Evolutionary conservation across 2,329 filamentous ascomycete species (phyloP).

Genomic region (Westerdykella ornata): DNA sequence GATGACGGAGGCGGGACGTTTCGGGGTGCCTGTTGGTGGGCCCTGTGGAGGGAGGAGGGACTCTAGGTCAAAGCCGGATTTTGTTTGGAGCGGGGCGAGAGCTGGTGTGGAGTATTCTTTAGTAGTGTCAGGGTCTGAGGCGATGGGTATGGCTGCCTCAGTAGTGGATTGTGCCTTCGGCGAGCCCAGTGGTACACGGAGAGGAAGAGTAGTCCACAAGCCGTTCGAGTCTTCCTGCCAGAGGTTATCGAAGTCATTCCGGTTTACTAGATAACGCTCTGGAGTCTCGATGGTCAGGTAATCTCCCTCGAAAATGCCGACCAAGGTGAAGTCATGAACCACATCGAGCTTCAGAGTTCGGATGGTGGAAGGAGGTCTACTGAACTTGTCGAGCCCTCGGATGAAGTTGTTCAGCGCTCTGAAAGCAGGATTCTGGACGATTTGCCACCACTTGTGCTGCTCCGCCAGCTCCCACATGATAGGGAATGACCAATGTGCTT

Average conservation of each 20-base stretch:
- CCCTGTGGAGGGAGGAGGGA: constrained; percentile 18
- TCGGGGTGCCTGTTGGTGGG: constrained; percentile 15
- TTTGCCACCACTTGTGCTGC: constrained; percentile 28
- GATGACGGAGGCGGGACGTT: constrained; percentile 35
- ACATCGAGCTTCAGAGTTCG: constrained; percentile 38
- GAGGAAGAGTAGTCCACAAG: not conserved
- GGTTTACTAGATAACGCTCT: constrained; percentile 33
- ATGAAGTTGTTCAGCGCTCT: constrained; percentile 41
- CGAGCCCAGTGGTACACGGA: constrained; percentile 30
- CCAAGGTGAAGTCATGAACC: constrained; percentile 39
- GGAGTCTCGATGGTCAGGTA: constrained; percentile 42
- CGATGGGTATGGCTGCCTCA: not conserved
- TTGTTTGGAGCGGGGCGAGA: constrained; percentile 45
- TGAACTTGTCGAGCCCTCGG: constrained; percentile 40
- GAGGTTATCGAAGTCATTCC: constrained; percentile 38
- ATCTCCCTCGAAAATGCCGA: constrained; percentile 41
- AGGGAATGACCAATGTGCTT: constrained; percentile 47
- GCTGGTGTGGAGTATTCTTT: not conserved
- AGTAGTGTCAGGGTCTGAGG: not conserved
- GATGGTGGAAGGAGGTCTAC: constrained; percentile 36
- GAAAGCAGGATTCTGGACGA: constrained; percentile 39
- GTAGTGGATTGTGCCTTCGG: not conserved
- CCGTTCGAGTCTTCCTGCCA: constrained; percentile 20
- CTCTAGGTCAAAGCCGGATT: constrained; percentile 41
- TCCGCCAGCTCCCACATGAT: constrained; percentile 39